Conservation (phyloP, 1,139 yeast species). For the Diutina siamensis region DNA sequence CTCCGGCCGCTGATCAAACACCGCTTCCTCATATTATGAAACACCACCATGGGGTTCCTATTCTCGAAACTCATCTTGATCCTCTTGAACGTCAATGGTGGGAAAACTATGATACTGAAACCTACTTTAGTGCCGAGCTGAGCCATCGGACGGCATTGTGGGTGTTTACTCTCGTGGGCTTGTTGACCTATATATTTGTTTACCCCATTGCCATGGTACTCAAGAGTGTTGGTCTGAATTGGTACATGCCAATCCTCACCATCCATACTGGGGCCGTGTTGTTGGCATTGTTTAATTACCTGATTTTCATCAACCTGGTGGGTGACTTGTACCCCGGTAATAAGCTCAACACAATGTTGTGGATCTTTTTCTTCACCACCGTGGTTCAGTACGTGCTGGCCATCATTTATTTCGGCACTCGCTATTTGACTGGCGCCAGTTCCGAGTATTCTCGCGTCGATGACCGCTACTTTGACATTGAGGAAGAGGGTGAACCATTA, state of each 20-base stretch:
- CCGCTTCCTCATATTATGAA: constrained; percentile 42
- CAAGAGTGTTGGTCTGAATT: constrained; percentile 43
- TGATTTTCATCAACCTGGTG: constrained; percentile 48
- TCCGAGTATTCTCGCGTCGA: background rate
- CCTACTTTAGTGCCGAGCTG: constrained; percentile 50
- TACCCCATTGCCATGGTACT: constrained; percentile 66
- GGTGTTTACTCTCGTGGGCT: constrained; percentile 41
- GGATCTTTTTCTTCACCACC: constrained; percentile 43
- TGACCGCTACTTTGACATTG: background rate
- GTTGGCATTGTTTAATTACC: constrained; percentile 45
- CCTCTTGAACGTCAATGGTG: constrained; percentile 70
- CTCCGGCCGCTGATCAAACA: background rate
- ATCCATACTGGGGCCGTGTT: constrained; percentile 36
- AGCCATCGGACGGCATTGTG: constrained; percentile 41
- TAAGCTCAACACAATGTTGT: constrained; percentile 57
- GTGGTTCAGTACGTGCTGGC: constrained; percentile 46
- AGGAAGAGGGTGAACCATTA: constrained; percentile 1
- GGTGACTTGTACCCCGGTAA: constrained; percentile 68
- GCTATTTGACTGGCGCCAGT: background rate
- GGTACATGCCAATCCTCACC: constrained; percentile 48
- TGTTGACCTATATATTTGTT: constrained; percentile 37
- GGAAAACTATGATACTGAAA: constrained; percentile 74
- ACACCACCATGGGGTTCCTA: constrained; percentile 66
- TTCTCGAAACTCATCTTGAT: constrained; percentile 52
- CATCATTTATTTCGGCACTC: constrained; percentile 8